Base-by-base conservation (phyloP, 2,329 filamentous ascomycete species). In the Pseudogymnoascus pannorum region DNA sequence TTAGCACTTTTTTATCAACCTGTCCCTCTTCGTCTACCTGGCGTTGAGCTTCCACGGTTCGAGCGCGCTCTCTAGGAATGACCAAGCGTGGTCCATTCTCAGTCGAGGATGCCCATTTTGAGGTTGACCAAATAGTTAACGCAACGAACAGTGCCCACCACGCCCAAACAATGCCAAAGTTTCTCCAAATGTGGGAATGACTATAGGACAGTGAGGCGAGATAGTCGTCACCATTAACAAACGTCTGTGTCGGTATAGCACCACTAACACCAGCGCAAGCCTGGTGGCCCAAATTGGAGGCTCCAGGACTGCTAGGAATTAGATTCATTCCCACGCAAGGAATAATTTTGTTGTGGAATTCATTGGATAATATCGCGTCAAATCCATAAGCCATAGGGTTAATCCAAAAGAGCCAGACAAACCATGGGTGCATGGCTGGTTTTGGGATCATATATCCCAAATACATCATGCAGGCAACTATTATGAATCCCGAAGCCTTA, bases 351-450 rank as follows among this genome's bases (percentile, higher is more conserved):
- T 74, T 75, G 64, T 87, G 79, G 62, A 91, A 90, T 69, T 92
- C 88, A 66, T 91, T 91, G 0, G 85, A 77, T 68, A 91, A 77
- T 0, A 92, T 72, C 0, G 81, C 81, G 65, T 90, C 85, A 61
- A 90, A 91, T 0, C 79, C 85, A 62, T 90, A 91, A 0, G 87
- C 82, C 3, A 91, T 74, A 0, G 87, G 87, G 64, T 88, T 80
- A 18, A 87, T 80, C 82, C 83, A 86, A 64, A 79, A 85, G 2
- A 87, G 70, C 85, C 85, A 87, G 2, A 76, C 73, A 26, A 87
- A 80, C 83, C 83, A 87, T 0, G 80, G 79, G 42, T 84, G 81
- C 84, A 87, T 87, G 62, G 82, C 75, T 22, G 78, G 78, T 24
- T 84, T 83, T 2, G 78, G 78, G 61, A 87, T 87, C 69, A 86